Evolutionary conservation across 2,329 filamentous ascomycete species (phyloP).

Genomic region (Achaetomium macrosporum): DNA sequence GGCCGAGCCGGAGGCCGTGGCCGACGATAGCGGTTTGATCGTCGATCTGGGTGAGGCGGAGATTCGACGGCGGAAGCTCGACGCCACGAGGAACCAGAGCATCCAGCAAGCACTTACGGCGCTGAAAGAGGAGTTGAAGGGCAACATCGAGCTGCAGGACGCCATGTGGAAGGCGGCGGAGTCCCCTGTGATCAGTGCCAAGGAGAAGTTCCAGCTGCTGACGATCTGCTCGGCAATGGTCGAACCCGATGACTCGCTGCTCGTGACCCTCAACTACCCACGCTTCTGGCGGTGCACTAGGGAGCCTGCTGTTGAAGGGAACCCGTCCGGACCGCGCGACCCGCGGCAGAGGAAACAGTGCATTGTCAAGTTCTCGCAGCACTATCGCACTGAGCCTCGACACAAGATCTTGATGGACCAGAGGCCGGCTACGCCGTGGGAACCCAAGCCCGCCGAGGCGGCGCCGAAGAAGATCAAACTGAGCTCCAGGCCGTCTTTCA

Average conservation of each 20-base stretch:
- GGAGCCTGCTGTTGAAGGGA: constrained; percentile 15
- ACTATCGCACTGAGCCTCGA: constrained; percentile 20
- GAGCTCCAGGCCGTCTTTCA: constrained; percentile 23
- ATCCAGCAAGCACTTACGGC: constrained; percentile 42
- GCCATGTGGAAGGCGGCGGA: constrained; percentile 46
- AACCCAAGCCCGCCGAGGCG: constrained; percentile 23
- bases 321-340: constrained; percentile 10
- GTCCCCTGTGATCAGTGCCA: constrained; percentile 41
- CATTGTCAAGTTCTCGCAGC: constrained; percentile 19
- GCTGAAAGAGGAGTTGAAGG: constrained; percentile 42
- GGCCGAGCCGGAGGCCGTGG: constrained; percentile 21
- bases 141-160: constrained; percentile 39
- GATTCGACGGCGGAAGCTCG: constrained; percentile 40
- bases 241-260: constrained; percentile 40
- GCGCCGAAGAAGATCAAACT: constrained; percentile 30
- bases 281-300: constrained; percentile 38
- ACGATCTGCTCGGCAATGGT: constrained; percentile 48
- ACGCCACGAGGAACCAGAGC: constrained; percentile 43
- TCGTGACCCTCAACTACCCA: constrained; percentile 43
- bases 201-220: constrained; percentile 45
- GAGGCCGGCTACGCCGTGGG: constrained; percentile 9
- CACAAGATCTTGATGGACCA: constrained; percentile 13
- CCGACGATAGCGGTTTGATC: constrained; percentile 39
- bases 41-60: constrained; percentile 41
- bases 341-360: constrained; percentile 18